These are phyloP conservation scores for Moringa oleifera DNA, from an alignment of 345 rosid genomes.

Conservation along the genomic window DNA sequence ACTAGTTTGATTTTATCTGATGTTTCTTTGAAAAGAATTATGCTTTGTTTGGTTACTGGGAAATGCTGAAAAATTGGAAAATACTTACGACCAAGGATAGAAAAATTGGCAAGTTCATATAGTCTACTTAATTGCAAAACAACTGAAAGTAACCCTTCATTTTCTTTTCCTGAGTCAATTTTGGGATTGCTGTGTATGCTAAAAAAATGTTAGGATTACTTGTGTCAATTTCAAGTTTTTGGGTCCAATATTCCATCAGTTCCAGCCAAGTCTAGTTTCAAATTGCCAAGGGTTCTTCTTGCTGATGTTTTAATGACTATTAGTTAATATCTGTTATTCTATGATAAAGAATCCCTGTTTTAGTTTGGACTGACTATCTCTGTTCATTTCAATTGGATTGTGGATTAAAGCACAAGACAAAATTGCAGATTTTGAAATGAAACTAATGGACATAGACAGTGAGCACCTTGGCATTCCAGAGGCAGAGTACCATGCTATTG, in stretches of 20 bases:
- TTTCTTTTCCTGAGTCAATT: too few relatives aligned
- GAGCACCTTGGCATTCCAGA: constrained; percentile 99
- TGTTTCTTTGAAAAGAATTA: background rate
- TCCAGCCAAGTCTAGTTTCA: too few relatives aligned
- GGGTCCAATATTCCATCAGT: too few relatives aligned
- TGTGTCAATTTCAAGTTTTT: too few relatives aligned
- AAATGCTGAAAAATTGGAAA: background rate
- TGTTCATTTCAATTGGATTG: background rate
- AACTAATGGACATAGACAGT: constrained; percentile 94
- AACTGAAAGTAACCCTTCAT: too few relatives aligned
- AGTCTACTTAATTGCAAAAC: too few relatives aligned
- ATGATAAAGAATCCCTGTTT: too few relatives aligned
- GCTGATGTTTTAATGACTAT: background rate
- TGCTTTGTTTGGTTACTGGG: background rate
- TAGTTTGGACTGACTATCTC: background rate
- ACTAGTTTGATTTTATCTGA: background rate
- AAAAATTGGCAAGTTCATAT: too few relatives aligned
- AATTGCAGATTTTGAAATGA: constrained; percentile 97
- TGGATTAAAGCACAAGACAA: constrained; percentile 75
- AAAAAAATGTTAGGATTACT: too few relatives aligned
- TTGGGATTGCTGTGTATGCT: too few relatives aligned
- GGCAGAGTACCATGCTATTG: constrained; percentile 95
- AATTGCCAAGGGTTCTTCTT: background rate
- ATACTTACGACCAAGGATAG: too few relatives aligned
- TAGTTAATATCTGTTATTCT: background rate